Conservation (phyloP, 2,329 filamentous ascomycete species). For the Pestalotiopsis fici region DNA sequence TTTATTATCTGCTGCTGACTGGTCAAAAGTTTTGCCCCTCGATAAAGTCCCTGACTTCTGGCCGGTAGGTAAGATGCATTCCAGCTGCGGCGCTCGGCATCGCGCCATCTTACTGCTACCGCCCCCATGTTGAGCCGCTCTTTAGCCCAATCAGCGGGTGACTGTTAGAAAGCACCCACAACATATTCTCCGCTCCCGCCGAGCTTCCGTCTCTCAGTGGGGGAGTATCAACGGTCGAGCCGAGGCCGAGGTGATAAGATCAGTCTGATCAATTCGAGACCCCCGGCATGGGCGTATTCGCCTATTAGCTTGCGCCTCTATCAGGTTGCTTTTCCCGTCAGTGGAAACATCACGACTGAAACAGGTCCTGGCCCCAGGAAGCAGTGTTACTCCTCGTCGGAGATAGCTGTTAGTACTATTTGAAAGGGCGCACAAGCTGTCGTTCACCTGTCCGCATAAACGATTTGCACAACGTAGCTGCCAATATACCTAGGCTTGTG, state of each 20-base stretch:
- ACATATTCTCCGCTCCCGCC: background rate
- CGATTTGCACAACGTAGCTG: background rate
- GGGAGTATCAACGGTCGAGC: background rate
- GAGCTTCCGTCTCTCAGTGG: background rate
- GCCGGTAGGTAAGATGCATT: background rate
- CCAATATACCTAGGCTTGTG: background rate
- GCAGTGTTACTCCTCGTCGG: no score
- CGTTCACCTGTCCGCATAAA: no score
- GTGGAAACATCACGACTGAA: background rate
- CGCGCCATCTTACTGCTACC: background rate
- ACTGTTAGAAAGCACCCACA: background rate
- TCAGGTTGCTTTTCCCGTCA: background rate
- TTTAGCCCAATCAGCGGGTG: background rate
- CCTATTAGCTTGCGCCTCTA: background rate
- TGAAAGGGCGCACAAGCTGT: no score
- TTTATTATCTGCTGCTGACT: background rate
- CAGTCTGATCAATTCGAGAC: background rate
- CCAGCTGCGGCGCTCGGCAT: background rate
- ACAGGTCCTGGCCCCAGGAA: background rate
- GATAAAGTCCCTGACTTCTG: background rate
- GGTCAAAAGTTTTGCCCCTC: slow-evolving; percentile 5
- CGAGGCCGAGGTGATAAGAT: background rate
- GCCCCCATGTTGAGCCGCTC: background rate
- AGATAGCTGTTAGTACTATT: no score
- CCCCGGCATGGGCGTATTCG: background rate